These are phyloP conservation scores for Polygonum maritimum DNA, from an alignment of 148 eudicot genomes.

Conservation along the genomic window DNA sequence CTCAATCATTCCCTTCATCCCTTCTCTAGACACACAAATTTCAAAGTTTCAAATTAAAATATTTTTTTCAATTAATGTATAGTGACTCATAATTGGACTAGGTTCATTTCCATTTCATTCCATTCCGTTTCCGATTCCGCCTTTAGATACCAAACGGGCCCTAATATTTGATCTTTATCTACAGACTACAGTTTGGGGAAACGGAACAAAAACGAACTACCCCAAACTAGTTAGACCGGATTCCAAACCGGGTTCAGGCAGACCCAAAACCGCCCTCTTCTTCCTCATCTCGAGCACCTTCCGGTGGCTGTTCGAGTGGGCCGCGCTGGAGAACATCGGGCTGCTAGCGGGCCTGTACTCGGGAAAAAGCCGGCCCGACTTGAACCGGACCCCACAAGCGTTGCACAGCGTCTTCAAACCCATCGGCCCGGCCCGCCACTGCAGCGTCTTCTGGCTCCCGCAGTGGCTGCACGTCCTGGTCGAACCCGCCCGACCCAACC, in stretches of 20 bases:
- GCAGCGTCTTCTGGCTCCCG: conserved; percentile 1
- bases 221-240: not conserved
- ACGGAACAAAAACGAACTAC: not conserved
- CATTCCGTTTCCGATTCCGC: too few species aligned
- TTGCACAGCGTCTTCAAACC: not conserved
- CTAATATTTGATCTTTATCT: not conserved
- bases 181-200: not conserved
- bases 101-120: too few species aligned
- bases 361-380: not conserved
- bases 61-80: too few species aligned
- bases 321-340: not conserved
- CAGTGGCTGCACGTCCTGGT: not conserved
- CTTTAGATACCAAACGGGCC: too few species aligned
- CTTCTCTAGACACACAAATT: too few species aligned
- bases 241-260: not conserved
- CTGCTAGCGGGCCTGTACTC: conserved; percentile 6
- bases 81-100: too few species aligned
- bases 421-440: not conserved
- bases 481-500: not conserved
- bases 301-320: not conserved
- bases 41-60: too few species aligned
- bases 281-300: conserved; percentile 3
- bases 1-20: too few species aligned
- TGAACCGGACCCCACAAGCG: not conserved
- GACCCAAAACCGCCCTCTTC: not conserved